phyloP scores from a whole-genome alignment of 2,329 filamentous ascomycete genomes.

The Emergomyces orientalis region DNA sequence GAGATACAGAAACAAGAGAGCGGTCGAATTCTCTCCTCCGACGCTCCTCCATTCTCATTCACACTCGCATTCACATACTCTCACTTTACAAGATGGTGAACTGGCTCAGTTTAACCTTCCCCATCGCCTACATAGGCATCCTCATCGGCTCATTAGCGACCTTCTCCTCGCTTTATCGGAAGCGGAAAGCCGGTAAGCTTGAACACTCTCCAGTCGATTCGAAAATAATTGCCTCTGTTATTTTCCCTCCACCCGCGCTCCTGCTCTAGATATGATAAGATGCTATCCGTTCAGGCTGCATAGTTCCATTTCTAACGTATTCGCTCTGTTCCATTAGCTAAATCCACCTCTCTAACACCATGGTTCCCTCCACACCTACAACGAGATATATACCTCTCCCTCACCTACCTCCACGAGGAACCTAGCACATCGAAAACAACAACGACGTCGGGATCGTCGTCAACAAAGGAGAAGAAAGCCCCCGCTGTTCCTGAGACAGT shows the following conservation, averaged over 20 bases:
- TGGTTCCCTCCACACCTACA: slow-evolving; percentile 91
- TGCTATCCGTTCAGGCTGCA: background rate
- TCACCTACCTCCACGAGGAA: slow-evolving; percentile 61
- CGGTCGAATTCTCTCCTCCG: background rate
- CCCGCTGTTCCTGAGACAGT: slow-evolving; percentile 70
- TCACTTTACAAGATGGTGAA: slow-evolving; percentile 43
- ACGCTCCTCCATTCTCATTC: background rate
- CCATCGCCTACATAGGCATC: slow-evolving; percentile 80
- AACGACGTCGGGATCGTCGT: slow-evolving; percentile 20
- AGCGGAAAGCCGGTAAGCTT: slow-evolving; percentile 69
- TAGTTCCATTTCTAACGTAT: background rate
- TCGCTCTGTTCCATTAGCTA: slow-evolving; percentile 42
- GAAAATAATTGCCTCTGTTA: background rate
- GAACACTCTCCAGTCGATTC: background rate
- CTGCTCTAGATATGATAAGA: background rate
- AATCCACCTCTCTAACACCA: slow-evolving; percentile 76
- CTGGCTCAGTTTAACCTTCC: slow-evolving; percentile 78
- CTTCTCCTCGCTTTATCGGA: slow-evolving; percentile 87
- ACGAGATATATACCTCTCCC: slow-evolving; percentile 87
- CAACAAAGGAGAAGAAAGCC: slow-evolving; percentile 55
- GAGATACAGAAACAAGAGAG: background rate
- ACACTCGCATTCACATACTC: background rate
- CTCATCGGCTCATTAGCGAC: slow-evolving; percentile 80
- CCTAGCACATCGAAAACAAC: slow-evolving; percentile 27
- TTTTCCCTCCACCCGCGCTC: background rate